Evolutionary conservation across 2,329 filamentous ascomycete species (phyloP).

Genomic region (Fusarium robinianum): DNA sequence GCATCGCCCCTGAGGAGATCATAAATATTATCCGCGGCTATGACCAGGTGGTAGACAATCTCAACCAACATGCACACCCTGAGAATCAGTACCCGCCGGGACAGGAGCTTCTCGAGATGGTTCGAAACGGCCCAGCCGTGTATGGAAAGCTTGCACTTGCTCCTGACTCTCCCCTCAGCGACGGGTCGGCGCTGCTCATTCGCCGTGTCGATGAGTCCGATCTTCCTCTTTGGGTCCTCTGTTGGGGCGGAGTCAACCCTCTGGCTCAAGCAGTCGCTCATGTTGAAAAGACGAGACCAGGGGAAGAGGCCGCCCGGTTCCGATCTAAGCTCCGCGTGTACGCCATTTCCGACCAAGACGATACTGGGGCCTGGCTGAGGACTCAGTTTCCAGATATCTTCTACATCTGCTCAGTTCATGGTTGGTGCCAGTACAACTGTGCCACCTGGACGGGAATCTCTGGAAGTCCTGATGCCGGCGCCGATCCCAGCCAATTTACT

Average conservation of each 20-base stretch:
- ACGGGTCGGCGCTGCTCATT: slow-evolving; percentile 49
- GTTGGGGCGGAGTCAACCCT: slow-evolving; percentile 57
- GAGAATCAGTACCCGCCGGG: slow-evolving; percentile 46
- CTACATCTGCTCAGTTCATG: slow-evolving; percentile 59
- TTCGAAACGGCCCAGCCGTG: slow-evolving; percentile 42
- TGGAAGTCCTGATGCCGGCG: slow-evolving; percentile 40
- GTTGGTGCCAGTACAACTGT: slow-evolving; percentile 56
- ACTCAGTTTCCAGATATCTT: slow-evolving; percentile 55
- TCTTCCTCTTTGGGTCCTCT: slow-evolving; percentile 54
- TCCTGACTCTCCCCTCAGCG: slow-evolving; percentile 32
- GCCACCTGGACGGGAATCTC: slow-evolving; percentile 61
- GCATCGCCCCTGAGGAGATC: slow-evolving; percentile 48
- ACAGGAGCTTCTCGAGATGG: slow-evolving; percentile 38
- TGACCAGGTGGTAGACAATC: slow-evolving; percentile 47
- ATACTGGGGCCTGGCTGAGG: slow-evolving; percentile 59
- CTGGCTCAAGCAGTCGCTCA: slow-evolving; percentile 53
- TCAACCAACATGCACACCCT: slow-evolving; percentile 51
- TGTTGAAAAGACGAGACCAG: slow-evolving; percentile 31
- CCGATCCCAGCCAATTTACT: slow-evolving; percentile 51
- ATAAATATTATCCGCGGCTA: slow-evolving; percentile 48
- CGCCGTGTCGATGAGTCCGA: slow-evolving; percentile 17
- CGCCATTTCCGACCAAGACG: slow-evolving; percentile 62
- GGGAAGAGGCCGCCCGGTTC: slow-evolving; percentile 41
- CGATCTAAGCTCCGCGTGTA: slow-evolving; percentile 52
- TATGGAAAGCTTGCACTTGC: slow-evolving; percentile 39